Evolutionary conservation across 306 rosid genomes (phyloP), one percentile per base, ranked within the genome.

Genomic region (Vicia faba): DNA sequence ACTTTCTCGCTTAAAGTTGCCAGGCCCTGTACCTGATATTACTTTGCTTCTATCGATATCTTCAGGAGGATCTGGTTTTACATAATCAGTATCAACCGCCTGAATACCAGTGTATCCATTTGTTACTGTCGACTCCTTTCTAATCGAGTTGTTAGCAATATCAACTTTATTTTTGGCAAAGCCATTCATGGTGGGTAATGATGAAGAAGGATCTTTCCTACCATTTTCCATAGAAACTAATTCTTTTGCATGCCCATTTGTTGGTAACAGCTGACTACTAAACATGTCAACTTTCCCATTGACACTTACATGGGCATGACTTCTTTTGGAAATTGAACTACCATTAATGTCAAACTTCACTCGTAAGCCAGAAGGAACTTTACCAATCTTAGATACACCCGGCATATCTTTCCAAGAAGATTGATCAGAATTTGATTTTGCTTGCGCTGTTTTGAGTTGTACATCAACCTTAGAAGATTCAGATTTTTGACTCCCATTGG

Each of bases 401-500:
- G n/a, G n/a, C n/a, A n/a, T n/a, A n/a, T n/a, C n/a, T n/a, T n/a
- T n/a, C n/a, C n/a, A n/a, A n/a, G n/a, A n/a, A n/a, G n/a, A n/a
- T 74, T 80, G 83, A 49, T 84, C 90, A 41, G 72, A 62, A 75
- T 26, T 63, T 45, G 70, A 70, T 78, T 85, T 88, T 68, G 66
- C 18, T 28, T 72, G 83, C 36, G 59, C 80, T 8, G 73, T 66
- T 85, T 86, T 88, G 20, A 31, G 69, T 41, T 78, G 81, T 44
- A 68, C 74, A 61, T 79, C 81, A 50, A 80, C 36, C 79, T 88
- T 86, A 8, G 78, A 73, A 51, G 45, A 71, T 61, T 85, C 82
- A 14, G 80, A 78, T 39, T 83, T 77, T 66, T 86, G 91, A 74
- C 43, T 78, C 79, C 92, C 95, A 82, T 95, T 86, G 73, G 75